Conservation (phyloP, 75 land plant species). For the Cupressus sempervirens region DNA sequence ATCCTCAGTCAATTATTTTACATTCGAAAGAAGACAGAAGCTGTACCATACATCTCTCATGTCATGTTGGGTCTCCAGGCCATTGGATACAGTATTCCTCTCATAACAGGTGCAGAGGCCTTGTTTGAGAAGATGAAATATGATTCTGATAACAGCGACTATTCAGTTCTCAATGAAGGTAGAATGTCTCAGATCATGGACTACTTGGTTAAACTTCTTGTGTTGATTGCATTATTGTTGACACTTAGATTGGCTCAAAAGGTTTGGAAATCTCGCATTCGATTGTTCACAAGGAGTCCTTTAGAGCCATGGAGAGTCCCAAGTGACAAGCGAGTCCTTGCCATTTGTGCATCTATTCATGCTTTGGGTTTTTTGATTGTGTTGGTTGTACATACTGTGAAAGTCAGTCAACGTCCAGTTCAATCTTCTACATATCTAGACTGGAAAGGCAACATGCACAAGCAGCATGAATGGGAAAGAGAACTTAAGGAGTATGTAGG, state of each 20-base stretch:
- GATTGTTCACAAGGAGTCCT: constrained; percentile 40
- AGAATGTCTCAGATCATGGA: constrained; percentile 31
- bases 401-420: constrained; percentile 10
- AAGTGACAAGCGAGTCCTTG: constrained; percentile 38
- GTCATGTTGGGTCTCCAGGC: constrained; percentile 71
- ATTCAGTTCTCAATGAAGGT: constrained; percentile 11
- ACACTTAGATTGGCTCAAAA: constrained; percentile 57
- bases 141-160: constrained; percentile 8
- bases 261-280: constrained; percentile 59
- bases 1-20: constrained; percentile 51
- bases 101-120: constrained; percentile 65
- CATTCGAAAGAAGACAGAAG: constrained; percentile 29
- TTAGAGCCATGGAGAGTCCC: constrained; percentile 57
- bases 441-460: constrained; percentile 20
- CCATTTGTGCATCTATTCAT: constrained; percentile 35
- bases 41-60: constrained; percentile 59
- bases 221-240: constrained; percentile 49
- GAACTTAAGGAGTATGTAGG: constrained; percentile 48
- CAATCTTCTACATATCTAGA: constrained; percentile 8
- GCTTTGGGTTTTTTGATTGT: constrained; percentile 42
- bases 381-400: constrained; percentile 29
- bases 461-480: constrained; percentile 37
- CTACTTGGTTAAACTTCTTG: constrained; percentile 51
- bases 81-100: constrained; percentile 65
- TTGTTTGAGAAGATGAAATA: constrained; percentile 36